Conservation (phyloP, 306 rosid genomes). For the Abrus precatorius region DNA sequence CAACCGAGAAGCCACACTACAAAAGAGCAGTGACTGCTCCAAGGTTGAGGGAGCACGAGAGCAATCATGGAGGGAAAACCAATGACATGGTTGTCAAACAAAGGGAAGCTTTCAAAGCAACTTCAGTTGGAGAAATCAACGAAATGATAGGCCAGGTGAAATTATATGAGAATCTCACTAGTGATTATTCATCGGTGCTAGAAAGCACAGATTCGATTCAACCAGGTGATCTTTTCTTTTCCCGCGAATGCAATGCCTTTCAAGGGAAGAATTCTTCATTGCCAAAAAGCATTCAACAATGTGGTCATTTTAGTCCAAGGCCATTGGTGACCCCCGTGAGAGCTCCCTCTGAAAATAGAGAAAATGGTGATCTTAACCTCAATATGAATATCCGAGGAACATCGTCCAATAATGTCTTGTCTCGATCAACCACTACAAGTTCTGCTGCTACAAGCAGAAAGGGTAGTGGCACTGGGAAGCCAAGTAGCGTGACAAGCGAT, state of each 20-base stretch:
- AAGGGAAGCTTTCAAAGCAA: slow-evolving; percentile 50
- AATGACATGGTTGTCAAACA: slow-evolving; percentile 44
- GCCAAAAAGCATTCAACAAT: slow-evolving; percentile 47
- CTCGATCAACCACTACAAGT: slow-evolving; percentile 50
- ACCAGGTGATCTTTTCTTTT: slow-evolving; percentile 86
- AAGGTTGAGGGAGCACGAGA: slow-evolving; percentile 60
- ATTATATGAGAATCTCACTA: slow-evolving; percentile 43
- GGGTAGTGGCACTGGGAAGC: slow-evolving; percentile 54
- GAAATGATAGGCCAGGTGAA: slow-evolving; percentile 70
- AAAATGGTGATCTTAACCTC: slow-evolving; percentile 38
- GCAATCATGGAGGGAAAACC: slow-evolving; percentile 42
- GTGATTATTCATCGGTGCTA: slow-evolving; percentile 32
- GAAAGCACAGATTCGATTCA: slow-evolving; percentile 72
- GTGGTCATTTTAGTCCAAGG: slow-evolving; percentile 50
- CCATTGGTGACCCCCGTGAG: slow-evolving; percentile 33
- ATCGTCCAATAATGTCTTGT: slow-evolving; percentile 50
- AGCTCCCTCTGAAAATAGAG: slow-evolving; percentile 44
- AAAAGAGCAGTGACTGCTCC: slow-evolving; percentile 79
- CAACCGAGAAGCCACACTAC: slow-evolving; percentile 56
- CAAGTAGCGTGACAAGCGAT: slow-evolving; percentile 65
- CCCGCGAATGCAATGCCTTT: slow-evolving; percentile 62
- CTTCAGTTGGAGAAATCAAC: slow-evolving; percentile 71
- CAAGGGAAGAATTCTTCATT: slow-evolving; percentile 45
- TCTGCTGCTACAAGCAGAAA: slow-evolving; percentile 58
- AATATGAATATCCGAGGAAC: slow-evolving; percentile 49